These are phyloP conservation scores for Candida tibetensis DNA, from an alignment of 805 yeast species.

Conservation along the genomic window DNA sequence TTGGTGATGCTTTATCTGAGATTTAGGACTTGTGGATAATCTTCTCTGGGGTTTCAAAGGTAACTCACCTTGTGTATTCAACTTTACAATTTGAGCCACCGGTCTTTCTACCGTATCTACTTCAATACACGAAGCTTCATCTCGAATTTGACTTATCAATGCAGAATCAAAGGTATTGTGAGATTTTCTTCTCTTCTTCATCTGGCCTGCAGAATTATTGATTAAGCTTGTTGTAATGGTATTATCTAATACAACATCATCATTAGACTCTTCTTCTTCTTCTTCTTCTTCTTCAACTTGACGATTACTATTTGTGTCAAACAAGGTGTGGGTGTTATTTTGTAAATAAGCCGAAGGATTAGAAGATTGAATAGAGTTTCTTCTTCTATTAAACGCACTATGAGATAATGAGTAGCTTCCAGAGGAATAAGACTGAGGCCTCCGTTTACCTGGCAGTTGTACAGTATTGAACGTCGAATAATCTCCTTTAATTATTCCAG, in stretches of 20 bases:
- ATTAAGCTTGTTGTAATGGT: neutral
- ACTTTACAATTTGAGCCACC: neutral
- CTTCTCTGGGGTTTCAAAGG: neutral
- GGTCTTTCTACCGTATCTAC: neutral
- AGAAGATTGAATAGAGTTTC: constrained; percentile 6
- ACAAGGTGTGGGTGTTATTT: neutral
- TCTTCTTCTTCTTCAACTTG: constrained; percentile 5
- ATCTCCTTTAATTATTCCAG: constrained; percentile 26
- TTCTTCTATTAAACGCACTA: constrained; percentile 3
- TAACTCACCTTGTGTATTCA: neutral
- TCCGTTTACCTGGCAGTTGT: neutral
- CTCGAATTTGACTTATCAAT: neutral
- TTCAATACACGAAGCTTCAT: neutral
- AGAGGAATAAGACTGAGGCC: constrained; percentile 5
- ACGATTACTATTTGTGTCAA: neutral
- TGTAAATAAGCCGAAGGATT: constrained; percentile 1
- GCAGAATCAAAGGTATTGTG: constrained; percentile 5
- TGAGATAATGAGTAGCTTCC: neutral
- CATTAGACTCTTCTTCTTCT: neutral
- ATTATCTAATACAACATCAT: constrained; percentile 1
- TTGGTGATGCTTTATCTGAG: neutral
- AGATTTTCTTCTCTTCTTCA: constrained; percentile 11
- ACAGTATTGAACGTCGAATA: neutral
- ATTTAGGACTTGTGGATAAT: neutral
- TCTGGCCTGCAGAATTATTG: constrained; percentile 8